These are phyloP conservation scores for Spiromastix sp. DNA, from an alignment of 2,329 filamentous ascomycete species.

Conservation along the genomic window DNA sequence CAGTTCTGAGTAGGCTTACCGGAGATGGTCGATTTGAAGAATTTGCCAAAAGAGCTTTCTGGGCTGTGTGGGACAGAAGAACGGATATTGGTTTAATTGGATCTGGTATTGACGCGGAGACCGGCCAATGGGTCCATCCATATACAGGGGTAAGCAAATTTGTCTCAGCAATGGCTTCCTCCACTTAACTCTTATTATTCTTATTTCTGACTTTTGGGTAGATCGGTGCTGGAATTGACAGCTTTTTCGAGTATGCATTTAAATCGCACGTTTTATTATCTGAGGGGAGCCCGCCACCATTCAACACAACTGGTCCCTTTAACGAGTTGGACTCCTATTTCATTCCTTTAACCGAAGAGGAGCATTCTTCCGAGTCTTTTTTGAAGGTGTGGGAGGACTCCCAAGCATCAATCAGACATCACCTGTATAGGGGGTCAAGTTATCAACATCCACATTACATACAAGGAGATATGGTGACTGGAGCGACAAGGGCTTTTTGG, in stretches of 20 bases:
- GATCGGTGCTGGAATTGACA: constrained; percentile 93
- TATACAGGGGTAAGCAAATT: constrained; percentile 55
- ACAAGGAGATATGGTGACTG: constrained; percentile 79
- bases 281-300: constrained; percentile 43
- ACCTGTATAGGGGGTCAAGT: constrained; percentile 68
- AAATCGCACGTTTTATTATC: constrained; percentile 90
- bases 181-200: constrained; percentile 3
- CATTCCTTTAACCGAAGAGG: constrained; percentile 49
- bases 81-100: constrained; percentile 82
- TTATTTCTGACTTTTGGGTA: constrained; percentile 14
- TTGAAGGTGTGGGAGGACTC: constrained; percentile 74
- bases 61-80: constrained; percentile 86
- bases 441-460: constrained; percentile 86
- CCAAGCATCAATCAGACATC: constrained; percentile 76
- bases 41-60: constrained; percentile 84
- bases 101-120: constrained; percentile 84
- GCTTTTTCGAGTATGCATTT: constrained; percentile 96
- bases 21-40: constrained; percentile 82
- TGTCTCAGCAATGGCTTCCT: constrained; percentile 6
- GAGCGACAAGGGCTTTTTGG: constrained; percentile 83
- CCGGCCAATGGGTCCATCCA: constrained; percentile 75
- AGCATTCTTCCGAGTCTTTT: constrained; percentile 68
- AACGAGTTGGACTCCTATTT: constrained; percentile 54
- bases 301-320: constrained; percentile 30
- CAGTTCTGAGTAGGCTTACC: constrained; percentile 77